Base-by-base conservation (phyloP, 805 yeast genomes). In the Yamadazyma akitaensis region DNA sequence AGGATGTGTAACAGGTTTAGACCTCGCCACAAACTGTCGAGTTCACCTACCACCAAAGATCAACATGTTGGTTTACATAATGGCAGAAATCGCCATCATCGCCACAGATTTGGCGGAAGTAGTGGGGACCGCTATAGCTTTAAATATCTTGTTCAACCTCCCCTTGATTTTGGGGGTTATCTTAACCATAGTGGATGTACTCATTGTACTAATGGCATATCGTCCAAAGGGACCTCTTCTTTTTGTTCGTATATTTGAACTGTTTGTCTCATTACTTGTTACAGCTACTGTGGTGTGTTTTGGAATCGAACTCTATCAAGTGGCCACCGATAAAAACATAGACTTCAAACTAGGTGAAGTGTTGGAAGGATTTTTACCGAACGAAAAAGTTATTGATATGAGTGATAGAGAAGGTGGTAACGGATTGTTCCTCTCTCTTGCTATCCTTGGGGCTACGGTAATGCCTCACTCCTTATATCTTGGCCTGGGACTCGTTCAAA, bases 101-200 rank as follows among this genome's bases (percentile, higher is more conserved):
- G 96, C 96, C 9, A 90, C 97, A 0, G 97, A 90, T 62, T 68
- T 90, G 56, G 97, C 97, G 0, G 97, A 90, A 63, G 96, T 90
- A 10, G 92, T 90, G 7, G 97, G 97, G 2, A 85, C 96, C 2
- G 96, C 96, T 10, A 87, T 90, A 40, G 81, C 96, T 0, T 71
- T 90, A 43, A 82, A 88, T 54, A 88, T 90, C 49, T 63, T 90
- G 24, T 83, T 90, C 56, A 73, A 77, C 1, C 79, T 90, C 10
- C 96, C 96, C 0, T 70, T 90, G 47, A 61, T 82, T 1, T 64
- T 75, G 34, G 97, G 97, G 44, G 95, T 90, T 2, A 51, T 85
- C 6, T 62, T 90, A 32, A 90, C 97, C 0, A 84, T 90, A 1
- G 61, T 87, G 2, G 97, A 90, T 60, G 97, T 90, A 7, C 65